Percentiles rank a stretch among this genome's conserved stretches.
Conservation (phyloP, 495 filamentous ascomycete genomes). For the Penicillium verhagenii region DNA sequence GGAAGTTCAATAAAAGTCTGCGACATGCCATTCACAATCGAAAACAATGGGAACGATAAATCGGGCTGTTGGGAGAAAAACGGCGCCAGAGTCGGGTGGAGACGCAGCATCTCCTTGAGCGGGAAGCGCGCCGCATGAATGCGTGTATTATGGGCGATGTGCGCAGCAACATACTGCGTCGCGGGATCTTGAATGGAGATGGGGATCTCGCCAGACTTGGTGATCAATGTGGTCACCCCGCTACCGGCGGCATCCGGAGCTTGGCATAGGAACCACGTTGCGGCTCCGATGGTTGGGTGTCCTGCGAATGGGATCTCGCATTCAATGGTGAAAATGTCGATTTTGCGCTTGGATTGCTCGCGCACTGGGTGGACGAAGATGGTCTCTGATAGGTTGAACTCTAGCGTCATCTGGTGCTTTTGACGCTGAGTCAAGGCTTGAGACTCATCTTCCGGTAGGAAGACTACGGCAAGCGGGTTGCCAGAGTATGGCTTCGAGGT, state of each 20-base stretch:
- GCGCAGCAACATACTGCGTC: conserved; percentile 42
- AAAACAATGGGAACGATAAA: conserved; percentile 29
- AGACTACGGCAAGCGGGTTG: conserved; percentile 44
- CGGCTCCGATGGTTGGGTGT: conserved; percentile 73
- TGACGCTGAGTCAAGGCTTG: conserved; percentile 33
- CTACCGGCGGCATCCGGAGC: conserved; percentile 29
- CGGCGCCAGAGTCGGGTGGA: conserved; percentile 30
- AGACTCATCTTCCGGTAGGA: conserved; percentile 30
- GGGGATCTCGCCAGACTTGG: conserved; percentile 63
- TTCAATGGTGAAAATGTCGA: conserved; percentile 70
- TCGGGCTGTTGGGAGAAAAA: conserved; percentile 19
- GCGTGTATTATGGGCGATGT: conserved; percentile 65
- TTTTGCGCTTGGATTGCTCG: conserved; percentile 31
- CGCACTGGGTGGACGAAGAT: conserved; percentile 63
- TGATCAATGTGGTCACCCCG: conserved; percentile 42
- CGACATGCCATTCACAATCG: conserved; percentile 61
- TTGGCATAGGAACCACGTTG: conserved; percentile 49
- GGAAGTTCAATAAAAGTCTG: conserved; percentile 61
- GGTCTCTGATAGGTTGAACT: conserved; percentile 86
- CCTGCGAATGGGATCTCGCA: conserved; percentile 72
- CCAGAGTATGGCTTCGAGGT: conserved; percentile 38
- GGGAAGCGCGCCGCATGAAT: conserved; percentile 49
- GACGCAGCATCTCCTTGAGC: conserved; percentile 27
- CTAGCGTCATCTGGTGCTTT: conserved; percentile 58
- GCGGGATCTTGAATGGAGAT: conserved; percentile 30